A percentile compares a stretch with the other conserved stretches of the same genome.
These are phyloP conservation scores for Paulownia fortunei DNA, from an alignment of 257 asterid species.

Conservation along the genomic window DNA sequence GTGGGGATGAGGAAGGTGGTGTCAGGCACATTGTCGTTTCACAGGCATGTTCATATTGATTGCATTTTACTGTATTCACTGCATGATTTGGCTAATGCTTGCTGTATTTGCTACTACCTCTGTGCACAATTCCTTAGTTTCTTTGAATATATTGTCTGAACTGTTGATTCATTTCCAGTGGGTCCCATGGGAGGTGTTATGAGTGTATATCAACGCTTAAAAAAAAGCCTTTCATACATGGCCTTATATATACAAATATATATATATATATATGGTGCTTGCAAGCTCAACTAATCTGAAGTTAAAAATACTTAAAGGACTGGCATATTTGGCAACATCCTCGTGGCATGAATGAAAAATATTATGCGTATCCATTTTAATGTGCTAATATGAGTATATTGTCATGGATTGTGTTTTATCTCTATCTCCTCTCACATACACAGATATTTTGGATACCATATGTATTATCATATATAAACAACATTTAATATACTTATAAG, in stretches of 20 bases:
- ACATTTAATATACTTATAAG: not conserved
- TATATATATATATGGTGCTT: not conserved
- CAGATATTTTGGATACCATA: no score
- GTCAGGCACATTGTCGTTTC: conserved; percentile 85
- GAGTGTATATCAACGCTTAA: not conserved
- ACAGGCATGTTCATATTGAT: conserved; percentile 59
- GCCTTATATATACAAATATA: not conserved
- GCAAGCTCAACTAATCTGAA: not conserved
- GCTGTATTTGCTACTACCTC: not conserved
- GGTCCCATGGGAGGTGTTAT: not conserved
- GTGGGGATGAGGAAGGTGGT: conserved; percentile 65
- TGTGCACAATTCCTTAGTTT: not conserved
- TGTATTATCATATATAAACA: not conserved
- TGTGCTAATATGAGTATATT: not conserved
- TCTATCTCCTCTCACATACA: not conserved
- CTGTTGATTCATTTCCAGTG: not conserved
- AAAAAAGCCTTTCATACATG: not conserved
- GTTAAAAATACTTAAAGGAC: not conserved
- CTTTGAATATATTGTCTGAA: not conserved
- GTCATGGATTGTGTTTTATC: no score
- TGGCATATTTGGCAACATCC: not conserved
- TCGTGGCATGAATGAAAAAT: not conserved
- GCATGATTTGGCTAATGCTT: not conserved
- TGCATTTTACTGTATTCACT: not conserved
- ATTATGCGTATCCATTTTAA: not conserved